Conservation (phyloP, 2,329 filamentous ascomycete species). For the Trichoderma simmonsii region DNA sequence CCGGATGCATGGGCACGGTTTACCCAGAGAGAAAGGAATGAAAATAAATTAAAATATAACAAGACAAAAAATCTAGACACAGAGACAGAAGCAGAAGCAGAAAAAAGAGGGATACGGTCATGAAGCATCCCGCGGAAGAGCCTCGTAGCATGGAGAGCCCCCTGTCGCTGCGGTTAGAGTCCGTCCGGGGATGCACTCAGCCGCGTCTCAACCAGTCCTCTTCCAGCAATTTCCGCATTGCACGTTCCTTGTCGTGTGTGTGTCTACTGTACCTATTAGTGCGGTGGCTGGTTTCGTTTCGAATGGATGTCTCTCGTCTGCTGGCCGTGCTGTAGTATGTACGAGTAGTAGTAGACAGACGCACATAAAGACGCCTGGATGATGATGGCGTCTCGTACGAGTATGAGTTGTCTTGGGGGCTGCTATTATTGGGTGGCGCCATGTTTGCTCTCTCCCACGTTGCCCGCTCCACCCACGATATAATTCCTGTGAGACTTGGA, state of each 20-base stretch:
- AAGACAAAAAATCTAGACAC: background rate
- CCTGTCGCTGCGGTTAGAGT: background rate
- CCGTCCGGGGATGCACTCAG: slow-evolving; percentile 5
- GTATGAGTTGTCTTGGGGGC: background rate
- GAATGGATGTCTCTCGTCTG: background rate
- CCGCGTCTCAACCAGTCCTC: background rate
- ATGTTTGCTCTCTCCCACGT: slow-evolving; percentile 8
- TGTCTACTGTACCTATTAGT: background rate
- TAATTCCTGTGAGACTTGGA: background rate
- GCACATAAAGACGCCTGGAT: background rate
- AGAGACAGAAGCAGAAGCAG: background rate
- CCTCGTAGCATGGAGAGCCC: background rate
- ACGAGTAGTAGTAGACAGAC: background rate
- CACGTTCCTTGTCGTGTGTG: background rate
- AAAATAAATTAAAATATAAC: background rate
- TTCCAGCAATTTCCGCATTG: background rate
- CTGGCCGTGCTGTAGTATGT: background rate
- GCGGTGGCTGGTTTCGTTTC: slow-evolving; percentile 8
- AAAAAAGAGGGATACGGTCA: background rate
- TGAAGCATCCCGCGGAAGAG: background rate
- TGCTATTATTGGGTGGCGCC: background rate
- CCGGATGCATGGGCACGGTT: background rate
- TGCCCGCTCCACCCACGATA: background rate
- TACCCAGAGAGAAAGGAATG: background rate
- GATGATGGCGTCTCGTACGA: background rate